Evolutionary conservation across 1,139 yeast species (phyloP), one percentile per base, ranked within the genome.

Genomic region (Sugiyamaella castrensis): DNA sequence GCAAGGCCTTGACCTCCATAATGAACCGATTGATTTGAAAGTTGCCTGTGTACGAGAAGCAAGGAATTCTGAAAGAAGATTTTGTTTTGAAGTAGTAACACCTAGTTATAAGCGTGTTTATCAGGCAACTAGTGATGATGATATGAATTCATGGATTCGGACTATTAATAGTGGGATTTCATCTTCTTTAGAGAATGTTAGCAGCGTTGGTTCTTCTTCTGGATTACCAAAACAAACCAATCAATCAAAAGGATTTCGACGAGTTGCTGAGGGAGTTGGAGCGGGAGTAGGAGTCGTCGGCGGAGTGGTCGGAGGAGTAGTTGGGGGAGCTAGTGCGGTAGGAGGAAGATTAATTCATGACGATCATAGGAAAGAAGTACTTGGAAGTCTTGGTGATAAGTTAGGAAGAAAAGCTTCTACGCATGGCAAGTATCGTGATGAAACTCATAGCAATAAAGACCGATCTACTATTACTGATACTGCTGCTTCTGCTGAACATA

Each of bases 61-160:
- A 72, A 43, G 76, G 67, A 40, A 72, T 33, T 66, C 71, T 1
- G 78, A 74, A 37, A 64, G 77, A 9, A 63, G 77, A 31, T 76
- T 71, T 61, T 86, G 96, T 58, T 86, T 88, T 65, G 92, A 87
- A 61, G 80, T 88, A 4, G 76, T 83, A 46, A 86, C 95, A 0
- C 84, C 91, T 0, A 67, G 72, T 12, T 86, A 87, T 28, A 82
- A 82, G 56, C 84, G 88, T 52, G 78, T 82, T 1, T 87, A 85
- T 61, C 96, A 89, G 63, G 88, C 95, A 0, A 77, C 85, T 6
- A 77, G 79, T 50, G 85, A 81, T 46, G 80, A 75, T 11, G 96
- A 87, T 53, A 72, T 86, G 61, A 74, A 75, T 39, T 71, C 77
- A 28, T 88, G 96, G 96, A 75, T 87, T 13, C 74, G 74, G 48